These are phyloP conservation scores for Cutaneotrichosporon spelunceum DNA, from an alignment of 1,284 basidiomycete species.

Conservation along the genomic window DNA sequence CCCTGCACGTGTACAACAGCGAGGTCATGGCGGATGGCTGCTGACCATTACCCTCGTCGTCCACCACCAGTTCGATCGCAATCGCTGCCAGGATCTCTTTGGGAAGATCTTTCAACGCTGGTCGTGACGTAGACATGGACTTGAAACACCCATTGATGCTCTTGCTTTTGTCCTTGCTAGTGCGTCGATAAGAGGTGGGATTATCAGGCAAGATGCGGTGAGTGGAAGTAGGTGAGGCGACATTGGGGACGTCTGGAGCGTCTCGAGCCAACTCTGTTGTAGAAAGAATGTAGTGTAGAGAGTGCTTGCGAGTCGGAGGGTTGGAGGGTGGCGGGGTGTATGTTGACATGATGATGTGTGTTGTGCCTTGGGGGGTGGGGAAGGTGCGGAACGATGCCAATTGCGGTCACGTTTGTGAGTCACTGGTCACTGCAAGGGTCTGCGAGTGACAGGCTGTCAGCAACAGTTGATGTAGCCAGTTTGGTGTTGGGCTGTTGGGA, in stretches of 20 bases:
- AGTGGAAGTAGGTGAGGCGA: slow-evolving; percentile 10
- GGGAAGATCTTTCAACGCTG: slow-evolving; percentile 27
- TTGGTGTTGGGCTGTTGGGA: background rate
- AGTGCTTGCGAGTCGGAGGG: slow-evolving; percentile 30
- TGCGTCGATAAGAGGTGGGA: slow-evolving; percentile 4
- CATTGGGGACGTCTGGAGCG: slow-evolving; percentile 18
- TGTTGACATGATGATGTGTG: background rate
- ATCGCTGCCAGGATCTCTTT: slow-evolving; percentile 31
- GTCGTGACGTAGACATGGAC: background rate
- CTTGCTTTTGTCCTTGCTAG: background rate
- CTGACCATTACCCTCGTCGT: slow-evolving; percentile 19
- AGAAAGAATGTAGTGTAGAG: slow-evolving; percentile 38
- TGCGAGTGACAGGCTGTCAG: background rate
- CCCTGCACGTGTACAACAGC: slow-evolving; percentile 35
- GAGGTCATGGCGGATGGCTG: slow-evolving; percentile 37
- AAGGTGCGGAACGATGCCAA: background rate
- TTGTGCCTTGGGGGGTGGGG: background rate
- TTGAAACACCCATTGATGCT: background rate
- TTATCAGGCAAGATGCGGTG: slow-evolving; percentile 1
- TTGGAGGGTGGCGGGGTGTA: slow-evolving; percentile 7
- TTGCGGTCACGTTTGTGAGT: background rate
- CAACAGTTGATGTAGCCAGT: background rate
- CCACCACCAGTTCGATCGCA: slow-evolving; percentile 35
- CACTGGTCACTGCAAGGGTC: background rate
- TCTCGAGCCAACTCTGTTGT: slow-evolving; percentile 17